Percentiles rank a stretch among this genome's conserved stretches.
Conservation (phyloP, 2,329 filamentous ascomycete species). For the Alternaria postmessia region DNA sequence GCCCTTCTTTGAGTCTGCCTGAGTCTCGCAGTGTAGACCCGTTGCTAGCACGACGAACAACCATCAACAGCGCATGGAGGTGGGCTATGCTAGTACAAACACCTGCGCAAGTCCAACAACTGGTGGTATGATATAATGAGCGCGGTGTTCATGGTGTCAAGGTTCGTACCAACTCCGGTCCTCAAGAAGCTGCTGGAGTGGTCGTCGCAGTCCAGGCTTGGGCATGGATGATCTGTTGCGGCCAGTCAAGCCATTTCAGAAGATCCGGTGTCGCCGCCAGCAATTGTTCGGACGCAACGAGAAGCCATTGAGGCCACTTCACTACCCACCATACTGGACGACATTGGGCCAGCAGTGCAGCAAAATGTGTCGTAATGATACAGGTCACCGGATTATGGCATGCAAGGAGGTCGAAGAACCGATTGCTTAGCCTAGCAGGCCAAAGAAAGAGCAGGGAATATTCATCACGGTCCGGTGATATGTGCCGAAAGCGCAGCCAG, state of each 20-base stretch:
- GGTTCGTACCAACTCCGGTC: background rate
- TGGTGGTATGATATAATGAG: background rate
- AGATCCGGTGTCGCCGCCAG: constrained; percentile 38
- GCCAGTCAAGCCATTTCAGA: constrained; percentile 40
- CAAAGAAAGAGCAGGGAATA: constrained; percentile 36
- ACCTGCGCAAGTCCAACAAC: background rate
- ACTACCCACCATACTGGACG: constrained; percentile 39
- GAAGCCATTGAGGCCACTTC: constrained; percentile 41
- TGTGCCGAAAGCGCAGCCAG: constrained; percentile 28
- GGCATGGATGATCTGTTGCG: constrained; percentile 26
- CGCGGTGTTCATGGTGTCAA: background rate
- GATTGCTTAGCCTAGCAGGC: constrained; percentile 31
- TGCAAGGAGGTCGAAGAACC: constrained; percentile 36
- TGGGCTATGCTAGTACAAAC: background rate
- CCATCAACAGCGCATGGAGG: background rate
- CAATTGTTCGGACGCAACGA: constrained; percentile 31
- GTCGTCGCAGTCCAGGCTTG: constrained; percentile 7
- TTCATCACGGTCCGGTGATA: constrained; percentile 31
- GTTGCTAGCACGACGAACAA: background rate
- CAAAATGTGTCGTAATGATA: constrained; percentile 40
- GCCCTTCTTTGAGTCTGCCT: background rate
- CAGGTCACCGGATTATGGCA: constrained; percentile 39
- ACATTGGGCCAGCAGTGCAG: constrained; percentile 32
- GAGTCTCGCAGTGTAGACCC: background rate
- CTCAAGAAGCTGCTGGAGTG: background rate